phyloP scores from a whole-genome alignment of 78 protist species.

The Chrysochromulina tobinii region DNA sequence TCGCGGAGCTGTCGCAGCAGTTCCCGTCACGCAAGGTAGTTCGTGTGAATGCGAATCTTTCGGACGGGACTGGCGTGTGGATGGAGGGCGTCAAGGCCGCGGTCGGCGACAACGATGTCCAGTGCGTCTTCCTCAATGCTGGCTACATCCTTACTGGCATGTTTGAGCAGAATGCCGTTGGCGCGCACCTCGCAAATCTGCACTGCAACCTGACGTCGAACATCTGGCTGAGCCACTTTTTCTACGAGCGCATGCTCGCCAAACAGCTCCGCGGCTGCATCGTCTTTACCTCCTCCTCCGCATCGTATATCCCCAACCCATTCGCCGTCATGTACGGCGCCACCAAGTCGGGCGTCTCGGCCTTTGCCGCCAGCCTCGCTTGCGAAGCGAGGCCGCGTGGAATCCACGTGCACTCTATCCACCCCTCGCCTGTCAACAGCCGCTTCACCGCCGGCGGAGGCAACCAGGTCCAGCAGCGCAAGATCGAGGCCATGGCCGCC shows the following conservation, averaged over 20 bases:
- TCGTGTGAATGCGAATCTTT: constrained; percentile 1
- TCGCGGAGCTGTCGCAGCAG: background rate
- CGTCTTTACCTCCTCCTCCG: constrained; percentile 42
- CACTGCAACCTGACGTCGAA: constrained; percentile 13
- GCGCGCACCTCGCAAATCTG: background rate
- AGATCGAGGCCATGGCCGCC: background rate
- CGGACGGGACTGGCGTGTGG: background rate
- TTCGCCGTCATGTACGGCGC: constrained; percentile 12
- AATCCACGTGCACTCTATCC: constrained; percentile 41
- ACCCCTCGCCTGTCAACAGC: constrained; percentile 32
- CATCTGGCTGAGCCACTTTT: constrained; percentile 24
- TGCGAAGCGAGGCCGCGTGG: constrained; percentile 26
- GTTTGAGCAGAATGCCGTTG: background rate
- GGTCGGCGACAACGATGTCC: background rate
- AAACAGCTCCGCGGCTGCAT: background rate
- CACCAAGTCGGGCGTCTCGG: constrained; percentile 31
- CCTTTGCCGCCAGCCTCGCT: constrained; percentile 45
- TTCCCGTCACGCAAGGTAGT: background rate
- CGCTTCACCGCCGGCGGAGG: background rate
- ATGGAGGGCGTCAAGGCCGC: background rate
- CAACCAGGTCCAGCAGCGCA: background rate
- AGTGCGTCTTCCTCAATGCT: constrained; percentile 22
- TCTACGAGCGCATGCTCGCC: constrained; percentile 11
- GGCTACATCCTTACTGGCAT: constrained; percentile 19
- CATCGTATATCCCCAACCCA: constrained; percentile 41